Percentiles rank a stretch among this genome's conserved stretches.
Conservation (phyloP, 192 early-diverging fungal genomes). For the Chytriomyces sp. region DNA sequence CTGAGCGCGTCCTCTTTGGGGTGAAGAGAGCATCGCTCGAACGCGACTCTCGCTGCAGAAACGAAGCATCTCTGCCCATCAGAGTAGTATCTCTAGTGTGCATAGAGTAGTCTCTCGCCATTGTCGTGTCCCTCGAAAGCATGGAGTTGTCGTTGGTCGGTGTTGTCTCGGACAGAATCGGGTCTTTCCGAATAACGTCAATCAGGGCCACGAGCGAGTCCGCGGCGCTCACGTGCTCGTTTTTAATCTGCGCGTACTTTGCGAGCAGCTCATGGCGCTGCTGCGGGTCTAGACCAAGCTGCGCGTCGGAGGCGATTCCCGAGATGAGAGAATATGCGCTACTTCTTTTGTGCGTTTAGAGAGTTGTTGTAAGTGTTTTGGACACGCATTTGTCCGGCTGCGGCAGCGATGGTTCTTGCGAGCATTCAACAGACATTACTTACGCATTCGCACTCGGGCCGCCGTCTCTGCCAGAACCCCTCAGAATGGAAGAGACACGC, state of each 20-base stretch:
- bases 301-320: not conserved
- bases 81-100: not conserved
- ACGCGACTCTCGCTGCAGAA: not conserved
- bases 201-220: not conserved
- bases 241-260: not conserved
- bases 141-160: not conserved
- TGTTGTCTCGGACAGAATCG: not conserved
- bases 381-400: too few relatives aligned
- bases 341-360: not conserved
- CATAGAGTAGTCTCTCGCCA: not conserved
- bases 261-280: constrained; percentile 6
- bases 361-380: not conserved
- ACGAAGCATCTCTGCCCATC: not conserved
- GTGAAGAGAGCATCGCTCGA: not conserved
- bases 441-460: not conserved
- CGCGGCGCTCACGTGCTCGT: not conserved
- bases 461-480: not conserved
- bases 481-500: not conserved
- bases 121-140: not conserved
- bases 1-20: constrained; percentile 17
- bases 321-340: not conserved
- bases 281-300: not conserved
- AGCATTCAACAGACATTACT: not conserved
- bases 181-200: not conserved
- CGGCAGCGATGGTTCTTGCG: not conserved